A percentile compares a stretch with the other conserved stretches of the same genome.
These are phyloP conservation scores for Pleurotus sapidus DNA, from an alignment of 768 basidiomycete species.

Conservation along the genomic window DNA sequence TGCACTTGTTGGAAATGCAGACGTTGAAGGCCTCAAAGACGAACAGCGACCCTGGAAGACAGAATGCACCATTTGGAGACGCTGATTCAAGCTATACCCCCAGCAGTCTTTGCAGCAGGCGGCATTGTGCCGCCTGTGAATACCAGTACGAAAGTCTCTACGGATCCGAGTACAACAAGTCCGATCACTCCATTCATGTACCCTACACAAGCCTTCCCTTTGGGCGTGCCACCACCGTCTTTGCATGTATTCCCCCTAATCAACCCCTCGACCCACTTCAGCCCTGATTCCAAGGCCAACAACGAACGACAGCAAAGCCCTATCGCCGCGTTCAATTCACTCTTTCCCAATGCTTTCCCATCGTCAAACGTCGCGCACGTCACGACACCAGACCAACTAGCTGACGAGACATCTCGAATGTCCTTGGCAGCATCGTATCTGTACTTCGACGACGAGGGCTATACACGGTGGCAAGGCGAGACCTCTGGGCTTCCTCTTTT, in stretches of 20 bases:
- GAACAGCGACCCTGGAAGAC: slow-evolving; percentile 82
- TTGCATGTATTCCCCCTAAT: slow-evolving; percentile 75
- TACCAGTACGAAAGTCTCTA: slow-evolving; percentile 24
- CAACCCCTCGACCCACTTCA: slow-evolving; percentile 80
- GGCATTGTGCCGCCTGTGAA: slow-evolving; percentile 29
- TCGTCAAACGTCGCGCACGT: slow-evolving; percentile 1
- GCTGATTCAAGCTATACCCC: slow-evolving; percentile 80
- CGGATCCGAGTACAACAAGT: slow-evolving; percentile 24
- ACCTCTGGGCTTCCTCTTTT: slow-evolving; percentile 89
- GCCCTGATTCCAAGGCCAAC: slow-evolving; percentile 34
- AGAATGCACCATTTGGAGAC: slow-evolving; percentile 87
- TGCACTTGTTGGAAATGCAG: not conserved
- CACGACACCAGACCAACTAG: slow-evolving; percentile 39
- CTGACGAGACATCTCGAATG: slow-evolving; percentile 60
- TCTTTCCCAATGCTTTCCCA: slow-evolving; percentile 33
- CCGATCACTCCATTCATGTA: slow-evolving; percentile 40
- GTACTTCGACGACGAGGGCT: slow-evolving; percentile 86
- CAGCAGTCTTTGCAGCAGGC: slow-evolving; percentile 71
- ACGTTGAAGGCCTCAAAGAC: slow-evolving; percentile 34
- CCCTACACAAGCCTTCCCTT: slow-evolving; percentile 33
- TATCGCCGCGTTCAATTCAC: slow-evolving; percentile 33
- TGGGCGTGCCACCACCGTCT: slow-evolving; percentile 76
- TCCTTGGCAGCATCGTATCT: slow-evolving; percentile 77
- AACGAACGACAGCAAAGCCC: slow-evolving; percentile 48
- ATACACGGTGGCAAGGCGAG: slow-evolving; percentile 89